Percentiles rank a stretch among this genome's conserved stretches.
These are phyloP conservation scores for Monilinia polystroma DNA, from an alignment of 2,329 filamentous ascomycete genomes.

Conservation along the genomic window DNA sequence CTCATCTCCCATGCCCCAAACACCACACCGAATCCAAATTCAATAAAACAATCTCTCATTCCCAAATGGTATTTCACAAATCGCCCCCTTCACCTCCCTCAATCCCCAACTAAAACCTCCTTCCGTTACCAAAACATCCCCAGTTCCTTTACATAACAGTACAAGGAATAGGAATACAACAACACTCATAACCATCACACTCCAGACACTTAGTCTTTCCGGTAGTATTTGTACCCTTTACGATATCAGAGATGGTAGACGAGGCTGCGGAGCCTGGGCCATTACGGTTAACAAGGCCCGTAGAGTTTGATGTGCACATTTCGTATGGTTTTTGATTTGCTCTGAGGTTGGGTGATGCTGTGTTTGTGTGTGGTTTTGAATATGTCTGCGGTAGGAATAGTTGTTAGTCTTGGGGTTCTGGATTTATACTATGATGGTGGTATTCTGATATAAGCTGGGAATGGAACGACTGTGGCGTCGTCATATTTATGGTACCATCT, in stretches of 20 bases:
- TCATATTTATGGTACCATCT: conserved; percentile 5
- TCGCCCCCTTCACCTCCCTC: not conserved
- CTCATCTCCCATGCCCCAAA: not conserved
- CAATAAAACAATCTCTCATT: not conserved
- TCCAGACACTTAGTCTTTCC: conserved; percentile 51
- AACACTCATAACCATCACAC: conserved; percentile 53
- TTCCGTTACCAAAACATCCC: not conserved
- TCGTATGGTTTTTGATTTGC: not conserved
- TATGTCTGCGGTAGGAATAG: not conserved
- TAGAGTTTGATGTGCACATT: conserved; percentile 25
- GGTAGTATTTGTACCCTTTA: conserved; percentile 48
- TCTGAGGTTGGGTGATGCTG: not conserved
- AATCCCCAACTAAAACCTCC: not conserved
- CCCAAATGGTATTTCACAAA: not conserved
- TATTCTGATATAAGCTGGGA: not conserved
- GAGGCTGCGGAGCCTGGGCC: conserved; percentile 29
- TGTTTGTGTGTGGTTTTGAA: not conserved
- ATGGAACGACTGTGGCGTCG: not conserved
- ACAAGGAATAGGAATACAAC: conserved; percentile 53
- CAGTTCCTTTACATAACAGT: conserved; percentile 46
- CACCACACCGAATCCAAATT: not conserved
- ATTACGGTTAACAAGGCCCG: conserved; percentile 21
- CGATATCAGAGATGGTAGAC: conserved; percentile 50
- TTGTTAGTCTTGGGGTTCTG: not conserved
- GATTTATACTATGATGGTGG: not conserved